Conservation (phyloP, 2,329 filamentous ascomycete genomes). For the Blastomyces emzantsi region DNA sequence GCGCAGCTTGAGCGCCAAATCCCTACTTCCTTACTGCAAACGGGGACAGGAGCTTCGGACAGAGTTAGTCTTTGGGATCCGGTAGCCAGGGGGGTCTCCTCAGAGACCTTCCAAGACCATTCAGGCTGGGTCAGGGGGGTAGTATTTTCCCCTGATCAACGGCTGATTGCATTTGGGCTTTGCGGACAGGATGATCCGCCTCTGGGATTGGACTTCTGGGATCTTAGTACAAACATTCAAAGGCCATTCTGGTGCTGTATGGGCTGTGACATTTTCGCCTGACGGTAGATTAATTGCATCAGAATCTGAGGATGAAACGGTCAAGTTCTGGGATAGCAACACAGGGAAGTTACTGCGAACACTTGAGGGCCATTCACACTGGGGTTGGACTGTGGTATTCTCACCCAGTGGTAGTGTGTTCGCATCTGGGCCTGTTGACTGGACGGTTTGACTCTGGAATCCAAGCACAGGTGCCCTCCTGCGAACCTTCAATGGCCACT, state of each 20-base stretch:
- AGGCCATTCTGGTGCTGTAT: constrained; percentile 15
- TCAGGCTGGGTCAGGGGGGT: not conserved
- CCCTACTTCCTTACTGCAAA: not conserved
- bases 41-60: not conserved
- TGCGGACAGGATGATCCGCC: constrained; percentile 2
- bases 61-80: not conserved
- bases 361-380: constrained; percentile 17
- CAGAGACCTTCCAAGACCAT: not conserved
- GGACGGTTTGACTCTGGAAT: constrained; percentile 20
- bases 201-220: constrained; percentile 8
- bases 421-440: constrained; percentile 20
- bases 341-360: constrained; percentile 12
- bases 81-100: not conserved
- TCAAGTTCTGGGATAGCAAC: constrained; percentile 16
- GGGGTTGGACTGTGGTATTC: constrained; percentile 19
- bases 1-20: not conserved
- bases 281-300: constrained; percentile 16
- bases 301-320: constrained; percentile 16
- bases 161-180: not conserved
- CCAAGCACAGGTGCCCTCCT: constrained; percentile 2
- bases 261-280: constrained; percentile 17
- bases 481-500: constrained; percentile 12
- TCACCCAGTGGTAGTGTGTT: constrained; percentile 20
- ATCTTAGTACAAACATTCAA: constrained; percentile 9
- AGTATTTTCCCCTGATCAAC: constrained; percentile 1